These are phyloP conservation scores for Claviceps spartinae DNA, from an alignment of 2,329 filamentous ascomycete species.

Conservation along the genomic window DNA sequence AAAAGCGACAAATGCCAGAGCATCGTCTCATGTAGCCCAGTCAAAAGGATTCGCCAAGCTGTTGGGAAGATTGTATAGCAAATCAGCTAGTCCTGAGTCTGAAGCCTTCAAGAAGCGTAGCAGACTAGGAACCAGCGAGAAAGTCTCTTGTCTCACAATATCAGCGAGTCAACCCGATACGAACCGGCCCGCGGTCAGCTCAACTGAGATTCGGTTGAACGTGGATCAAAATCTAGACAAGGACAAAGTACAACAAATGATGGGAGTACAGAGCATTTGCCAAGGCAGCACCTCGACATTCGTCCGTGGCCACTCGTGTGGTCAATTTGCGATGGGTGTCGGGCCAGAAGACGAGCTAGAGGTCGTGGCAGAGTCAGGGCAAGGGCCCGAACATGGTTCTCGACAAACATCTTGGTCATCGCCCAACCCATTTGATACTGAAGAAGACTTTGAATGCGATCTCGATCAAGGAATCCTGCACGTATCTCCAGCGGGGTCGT, in stretches of 20 bases:
- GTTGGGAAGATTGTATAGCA: slow-evolving; percentile 19
- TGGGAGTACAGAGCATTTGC: background rate
- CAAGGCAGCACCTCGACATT: background rate
- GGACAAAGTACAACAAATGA: slow-evolving; percentile 18
- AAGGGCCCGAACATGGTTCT: background rate
- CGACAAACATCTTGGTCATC: background rate
- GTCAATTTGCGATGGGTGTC: background rate
- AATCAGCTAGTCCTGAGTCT: slow-evolving; percentile 11
- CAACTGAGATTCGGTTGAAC: slow-evolving; percentile 20
- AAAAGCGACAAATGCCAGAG: slow-evolving; percentile 9
- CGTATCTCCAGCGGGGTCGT: slow-evolving; percentile 22
- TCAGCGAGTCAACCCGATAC: background rate
- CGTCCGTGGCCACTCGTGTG: background rate
- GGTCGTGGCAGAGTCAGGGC: background rate
- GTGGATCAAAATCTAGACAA: slow-evolving; percentile 22
- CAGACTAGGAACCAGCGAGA: background rate
- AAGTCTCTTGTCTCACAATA: background rate
- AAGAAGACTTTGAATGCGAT: slow-evolving; percentile 23
- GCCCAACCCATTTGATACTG: slow-evolving; percentile 20
- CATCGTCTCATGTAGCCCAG: slow-evolving; percentile 16
- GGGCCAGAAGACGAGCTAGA: background rate
- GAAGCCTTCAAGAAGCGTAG: slow-evolving; percentile 1
- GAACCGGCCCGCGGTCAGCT: slow-evolving; percentile 14
- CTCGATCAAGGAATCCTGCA: slow-evolving; percentile 26
- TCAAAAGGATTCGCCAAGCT: slow-evolving; percentile 21